Conservation (phyloP, 2,329 filamentous ascomycete species). For the Pseudogymnoascus sp. region DNA sequence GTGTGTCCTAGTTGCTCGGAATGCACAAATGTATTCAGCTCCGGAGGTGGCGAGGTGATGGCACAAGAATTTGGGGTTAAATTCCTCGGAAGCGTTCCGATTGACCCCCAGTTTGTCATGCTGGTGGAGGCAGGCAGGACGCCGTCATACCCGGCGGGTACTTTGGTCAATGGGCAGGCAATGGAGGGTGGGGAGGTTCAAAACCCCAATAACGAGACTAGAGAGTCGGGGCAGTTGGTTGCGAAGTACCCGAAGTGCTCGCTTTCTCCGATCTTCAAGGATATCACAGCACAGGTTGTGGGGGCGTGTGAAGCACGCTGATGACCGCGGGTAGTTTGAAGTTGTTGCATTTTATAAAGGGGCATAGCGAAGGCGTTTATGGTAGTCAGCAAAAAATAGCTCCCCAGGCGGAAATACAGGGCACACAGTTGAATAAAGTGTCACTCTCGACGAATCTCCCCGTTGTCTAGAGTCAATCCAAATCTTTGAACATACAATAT, state of each 20-base stretch:
- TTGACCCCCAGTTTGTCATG: constrained; percentile 86
- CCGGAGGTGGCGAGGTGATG: constrained; percentile 84
- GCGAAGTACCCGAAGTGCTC: constrained; percentile 69
- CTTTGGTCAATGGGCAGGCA: constrained; percentile 47
- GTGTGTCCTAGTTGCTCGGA: constrained; percentile 76
- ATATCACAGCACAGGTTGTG: constrained; percentile 51
- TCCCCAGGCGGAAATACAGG: background rate
- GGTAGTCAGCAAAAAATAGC: background rate
- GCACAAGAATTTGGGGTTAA: constrained; percentile 74
- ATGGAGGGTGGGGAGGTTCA: constrained; percentile 31
- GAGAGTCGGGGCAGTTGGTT: constrained; percentile 45
- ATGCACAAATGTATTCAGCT: constrained; percentile 89
- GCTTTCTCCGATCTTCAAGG: constrained; percentile 59
- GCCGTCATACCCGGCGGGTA: constrained; percentile 64
- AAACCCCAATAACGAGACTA: constrained; percentile 24
- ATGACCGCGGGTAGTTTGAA: background rate
- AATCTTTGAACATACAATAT: constrained; percentile 3
- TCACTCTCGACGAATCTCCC: background rate
- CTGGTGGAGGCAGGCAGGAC: constrained; percentile 67
- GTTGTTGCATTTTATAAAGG: background rate
- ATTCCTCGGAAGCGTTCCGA: constrained; percentile 81
- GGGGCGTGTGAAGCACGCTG: constrained; percentile 20
- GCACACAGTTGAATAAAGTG: background rate
- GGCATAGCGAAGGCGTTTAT: constrained; percentile 5
- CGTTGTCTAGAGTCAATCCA: background rate